Percentiles rank a stretch among this genome's conserved stretches.
Conservation (phyloP, 1,139 yeast genomes). For the Kodamaea ohmeri region DNA sequence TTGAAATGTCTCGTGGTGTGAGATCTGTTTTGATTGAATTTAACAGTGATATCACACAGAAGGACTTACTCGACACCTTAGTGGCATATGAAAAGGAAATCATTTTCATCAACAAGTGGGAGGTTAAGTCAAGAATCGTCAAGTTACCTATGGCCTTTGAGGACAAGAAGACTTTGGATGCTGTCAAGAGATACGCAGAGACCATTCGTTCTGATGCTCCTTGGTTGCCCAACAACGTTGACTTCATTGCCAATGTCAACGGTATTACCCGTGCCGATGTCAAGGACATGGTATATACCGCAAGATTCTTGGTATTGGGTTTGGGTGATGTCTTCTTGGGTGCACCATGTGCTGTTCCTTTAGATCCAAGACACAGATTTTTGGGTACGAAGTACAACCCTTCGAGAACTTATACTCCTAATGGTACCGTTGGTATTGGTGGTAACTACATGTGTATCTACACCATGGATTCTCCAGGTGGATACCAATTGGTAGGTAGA, state of each 20-base stretch:
- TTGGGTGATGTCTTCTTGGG: constrained; percentile 97
- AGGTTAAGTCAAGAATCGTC: constrained; percentile 75
- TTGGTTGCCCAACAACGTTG: constrained; percentile 97
- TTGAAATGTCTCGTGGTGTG: constrained; percentile 97
- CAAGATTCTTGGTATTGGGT: constrained; percentile 88
- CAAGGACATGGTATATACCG: constrained; percentile 78
- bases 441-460: constrained; percentile 98
- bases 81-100: constrained; percentile 75
- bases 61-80: constrained; percentile 58
- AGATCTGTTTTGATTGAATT: constrained; percentile 88
- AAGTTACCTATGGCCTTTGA: constrained; percentile 96
- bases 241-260: constrained; percentile 85
- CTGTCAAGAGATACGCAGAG: constrained; percentile 87
- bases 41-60: constrained; percentile 63
- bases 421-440: constrained; percentile 96
- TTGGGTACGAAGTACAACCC: constrained; percentile 95
- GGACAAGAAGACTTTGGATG: constrained; percentile 81
- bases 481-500: constrained; percentile 93
- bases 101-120: constrained; percentile 74
- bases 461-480: constrained; percentile 98
- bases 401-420: constrained; percentile 91
- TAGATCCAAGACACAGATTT: constrained; percentile 92
- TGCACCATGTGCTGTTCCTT: constrained; percentile 97
- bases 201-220: constrained; percentile 93
- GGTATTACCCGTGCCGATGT: constrained; percentile 75